Conservation (phyloP, 805 yeast genomes). For the Myxozyma nipponensis region DNA sequence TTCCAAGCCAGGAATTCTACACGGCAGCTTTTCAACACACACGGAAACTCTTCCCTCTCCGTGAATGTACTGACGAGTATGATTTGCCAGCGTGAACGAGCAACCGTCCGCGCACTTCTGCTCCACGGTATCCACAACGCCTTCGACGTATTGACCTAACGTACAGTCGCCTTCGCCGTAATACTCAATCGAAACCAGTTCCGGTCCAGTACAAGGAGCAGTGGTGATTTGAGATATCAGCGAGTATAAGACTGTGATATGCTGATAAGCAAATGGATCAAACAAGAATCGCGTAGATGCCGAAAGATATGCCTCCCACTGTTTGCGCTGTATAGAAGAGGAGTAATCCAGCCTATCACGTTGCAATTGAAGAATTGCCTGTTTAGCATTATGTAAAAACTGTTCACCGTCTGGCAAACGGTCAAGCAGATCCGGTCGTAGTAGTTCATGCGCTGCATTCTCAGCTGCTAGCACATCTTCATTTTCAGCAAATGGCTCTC, state of each 20-base stretch:
- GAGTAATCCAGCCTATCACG: constrained; percentile 32
- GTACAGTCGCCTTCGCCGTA: constrained; percentile 90
- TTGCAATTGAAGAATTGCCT: constrained; percentile 19
- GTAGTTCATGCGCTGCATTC: constrained; percentile 6
- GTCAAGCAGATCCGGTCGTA: constrained; percentile 12
- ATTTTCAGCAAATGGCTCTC: neutral
- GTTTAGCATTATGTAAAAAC: constrained; percentile 9
- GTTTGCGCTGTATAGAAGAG: constrained; percentile 43
- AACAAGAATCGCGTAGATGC: constrained; percentile 51
- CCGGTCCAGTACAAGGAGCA: constrained; percentile 92
- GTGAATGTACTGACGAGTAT: constrained; percentile 82
- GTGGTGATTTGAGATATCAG: constrained; percentile 78
- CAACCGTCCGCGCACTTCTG: constrained; percentile 78
- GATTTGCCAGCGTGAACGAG: constrained; percentile 64
- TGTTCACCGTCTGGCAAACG: constrained; percentile 17
- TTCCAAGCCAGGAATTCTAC: constrained; percentile 56
- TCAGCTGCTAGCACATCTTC: constrained; percentile 1
- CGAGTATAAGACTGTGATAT: constrained; percentile 71
- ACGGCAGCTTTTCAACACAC: constrained; percentile 57
- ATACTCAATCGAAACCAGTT: constrained; percentile 73
- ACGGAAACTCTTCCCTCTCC: constrained; percentile 81
- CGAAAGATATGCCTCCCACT: constrained; percentile 63
- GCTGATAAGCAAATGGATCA: constrained; percentile 73
- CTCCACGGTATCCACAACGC: constrained; percentile 61
- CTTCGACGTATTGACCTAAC: constrained; percentile 84